Evolutionary conservation across 768 basidiomycete species (phyloP).

Genomic region (Dacryopinax spathularia): DNA sequence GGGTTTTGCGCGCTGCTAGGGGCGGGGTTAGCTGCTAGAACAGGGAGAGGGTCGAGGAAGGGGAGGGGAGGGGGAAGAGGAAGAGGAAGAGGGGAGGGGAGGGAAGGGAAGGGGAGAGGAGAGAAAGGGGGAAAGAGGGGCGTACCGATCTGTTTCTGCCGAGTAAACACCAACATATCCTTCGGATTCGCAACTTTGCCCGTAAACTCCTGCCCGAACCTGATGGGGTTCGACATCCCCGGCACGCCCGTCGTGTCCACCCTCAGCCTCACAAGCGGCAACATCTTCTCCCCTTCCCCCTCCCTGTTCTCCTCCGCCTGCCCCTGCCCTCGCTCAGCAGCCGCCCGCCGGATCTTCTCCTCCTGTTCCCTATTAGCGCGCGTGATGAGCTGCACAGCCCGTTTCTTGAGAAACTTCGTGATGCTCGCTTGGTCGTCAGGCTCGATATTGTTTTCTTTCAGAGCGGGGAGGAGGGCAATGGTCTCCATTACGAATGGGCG

Average conservation of each 20-base stretch:
- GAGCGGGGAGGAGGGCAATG: conserved; percentile 54
- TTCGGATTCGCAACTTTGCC: conserved; percentile 86
- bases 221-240: conserved; percentile 87
- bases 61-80: too few relatives aligned
- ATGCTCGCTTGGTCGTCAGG: conserved; percentile 72
- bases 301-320: conserved; percentile 65
- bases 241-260: conserved; percentile 84
- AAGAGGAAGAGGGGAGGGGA: too few relatives aligned
- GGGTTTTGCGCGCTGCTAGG: conserved; percentile 39
- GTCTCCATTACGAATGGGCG: conserved; percentile 88
- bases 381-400: conserved; percentile 25
- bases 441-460: conserved; percentile 63
- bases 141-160: conserved; percentile 49
- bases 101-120: too few relatives aligned
- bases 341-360: background rate
- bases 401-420: conserved; percentile 58
- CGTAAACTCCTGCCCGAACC: conserved; percentile 91
- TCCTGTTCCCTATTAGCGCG: background rate
- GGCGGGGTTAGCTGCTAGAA: too few relatives aligned
- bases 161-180: conserved; percentile 82
- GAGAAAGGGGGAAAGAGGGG: background rate
- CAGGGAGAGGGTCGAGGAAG: too few relatives aligned
- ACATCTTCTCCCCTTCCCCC: conserved; percentile 76
- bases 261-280: conserved; percentile 78
- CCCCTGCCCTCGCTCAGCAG: conserved; percentile 50